These are phyloP conservation scores for Withania somnifera DNA, from an alignment of 305 asterid genomes.

Conservation along the genomic window DNA sequence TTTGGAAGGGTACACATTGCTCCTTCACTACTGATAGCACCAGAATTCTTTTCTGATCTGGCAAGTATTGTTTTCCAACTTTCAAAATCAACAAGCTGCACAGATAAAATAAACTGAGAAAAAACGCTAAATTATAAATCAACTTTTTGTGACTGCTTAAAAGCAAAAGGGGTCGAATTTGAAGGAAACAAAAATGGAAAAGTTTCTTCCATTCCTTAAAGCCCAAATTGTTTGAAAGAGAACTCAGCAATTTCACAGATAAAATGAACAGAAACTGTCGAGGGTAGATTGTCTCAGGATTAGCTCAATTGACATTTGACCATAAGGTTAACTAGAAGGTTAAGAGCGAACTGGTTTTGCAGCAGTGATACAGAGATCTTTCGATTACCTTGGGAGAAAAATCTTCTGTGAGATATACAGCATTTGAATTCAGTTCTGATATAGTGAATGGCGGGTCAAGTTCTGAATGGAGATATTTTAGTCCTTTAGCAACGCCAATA, in stretches of 20 bases:
- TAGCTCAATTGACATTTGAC: neutral
- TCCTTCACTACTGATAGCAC: conserved; percentile 58
- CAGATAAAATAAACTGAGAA: neutral
- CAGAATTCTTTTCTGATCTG: conserved; percentile 79
- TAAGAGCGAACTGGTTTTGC: neutral
- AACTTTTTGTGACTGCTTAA: neutral
- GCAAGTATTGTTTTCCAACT: conserved; percentile 79
- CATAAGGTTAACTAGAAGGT: neutral
- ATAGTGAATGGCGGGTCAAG: conserved; percentile 80
- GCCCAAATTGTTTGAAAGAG: no score
- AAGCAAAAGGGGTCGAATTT: neutral
- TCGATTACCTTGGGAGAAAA: conserved; percentile 78
- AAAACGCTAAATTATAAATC: neutral
- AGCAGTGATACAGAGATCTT: neutral
- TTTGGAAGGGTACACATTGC: conserved; percentile 67
- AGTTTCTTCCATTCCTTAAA: no score
- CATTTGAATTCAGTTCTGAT: conserved; percentile 66
- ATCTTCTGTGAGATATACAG: conserved; percentile 90
- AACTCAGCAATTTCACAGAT: neutral
- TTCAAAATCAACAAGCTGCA: conserved; percentile 92
- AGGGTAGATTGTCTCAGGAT: neutral
- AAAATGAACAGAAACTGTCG: neutral
- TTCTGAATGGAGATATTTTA: conserved; percentile 79
- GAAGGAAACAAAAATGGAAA: neutral
- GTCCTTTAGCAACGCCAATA: conserved; percentile 82